Conservation (phyloP, 257 asterid genomes). For the Solanum ahanhuiri region DNA sequence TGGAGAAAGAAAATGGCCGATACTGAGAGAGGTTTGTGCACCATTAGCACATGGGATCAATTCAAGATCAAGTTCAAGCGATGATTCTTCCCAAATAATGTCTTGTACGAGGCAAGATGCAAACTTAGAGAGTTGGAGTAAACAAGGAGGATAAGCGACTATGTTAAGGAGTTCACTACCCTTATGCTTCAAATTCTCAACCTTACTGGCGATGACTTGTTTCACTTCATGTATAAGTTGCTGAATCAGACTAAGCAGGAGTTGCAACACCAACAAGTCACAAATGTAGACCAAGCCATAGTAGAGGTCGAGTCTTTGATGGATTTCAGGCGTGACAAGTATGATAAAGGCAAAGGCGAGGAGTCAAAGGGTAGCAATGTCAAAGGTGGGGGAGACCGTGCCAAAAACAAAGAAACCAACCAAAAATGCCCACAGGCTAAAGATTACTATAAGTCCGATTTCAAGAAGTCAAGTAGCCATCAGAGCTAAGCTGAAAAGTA, state of each 20-base stretch:
- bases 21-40: neutral
- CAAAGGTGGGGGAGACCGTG: neutral
- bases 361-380: neutral
- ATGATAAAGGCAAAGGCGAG: neutral
- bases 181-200: neutral
- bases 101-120: neutral
- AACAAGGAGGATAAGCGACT: neutral
- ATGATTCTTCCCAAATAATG: neutral
- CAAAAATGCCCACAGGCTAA: neutral
- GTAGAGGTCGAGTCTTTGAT: neutral
- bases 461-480: neutral
- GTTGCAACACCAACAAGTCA: neutral
- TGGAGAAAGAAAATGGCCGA: neutral
- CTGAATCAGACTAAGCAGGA: neutral
- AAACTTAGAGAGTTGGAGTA: neutral
- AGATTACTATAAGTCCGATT: neutral
- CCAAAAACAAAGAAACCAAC: neutral
- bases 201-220: neutral
- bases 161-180: neutral
- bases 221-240: neutral
- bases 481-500: neutral
- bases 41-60: neutral
- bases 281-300: neutral
- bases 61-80: neutral
- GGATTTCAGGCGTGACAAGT: neutral